A percentile compares a stretch with the other conserved stretches of the same genome.
Conservation (phyloP, 2,329 filamentous ascomycete species). For the Bipolaris oryzae region DNA sequence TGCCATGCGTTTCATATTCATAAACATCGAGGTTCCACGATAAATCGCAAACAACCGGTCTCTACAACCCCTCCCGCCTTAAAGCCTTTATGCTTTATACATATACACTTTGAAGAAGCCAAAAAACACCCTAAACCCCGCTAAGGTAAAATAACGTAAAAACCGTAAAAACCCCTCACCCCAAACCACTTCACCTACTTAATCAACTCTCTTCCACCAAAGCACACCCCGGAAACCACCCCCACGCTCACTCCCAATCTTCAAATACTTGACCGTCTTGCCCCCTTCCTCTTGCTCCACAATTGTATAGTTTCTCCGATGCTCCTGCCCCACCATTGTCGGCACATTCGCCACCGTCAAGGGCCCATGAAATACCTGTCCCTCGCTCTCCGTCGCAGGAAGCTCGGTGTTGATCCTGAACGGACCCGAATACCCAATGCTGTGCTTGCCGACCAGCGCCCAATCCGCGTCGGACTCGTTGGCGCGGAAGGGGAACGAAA, state of each 20-base stretch:
- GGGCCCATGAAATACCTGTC: conserved; percentile 38
- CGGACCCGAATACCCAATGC: conserved; percentile 36
- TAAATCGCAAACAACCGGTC: too few species aligned
- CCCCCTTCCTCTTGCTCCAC: conserved; percentile 21
- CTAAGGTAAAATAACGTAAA: too few species aligned
- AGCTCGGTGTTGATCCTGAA: conserved; percentile 22
- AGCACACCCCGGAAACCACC: conserved; percentile 29
- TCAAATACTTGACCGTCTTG: conserved; percentile 18
- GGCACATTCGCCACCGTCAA: conserved; percentile 35
- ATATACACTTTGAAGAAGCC: too few species aligned
- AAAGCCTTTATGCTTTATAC: too few species aligned
- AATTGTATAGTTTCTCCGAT: conserved; percentile 34
- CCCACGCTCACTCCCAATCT: conserved; percentile 33
- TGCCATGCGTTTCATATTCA: too few species aligned
- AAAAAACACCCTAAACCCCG: too few species aligned
- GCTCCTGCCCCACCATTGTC: conserved; percentile 27
- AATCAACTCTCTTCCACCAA: conserved; percentile 26
- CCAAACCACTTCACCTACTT: too few species aligned
- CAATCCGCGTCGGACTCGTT: conserved; percentile 34
- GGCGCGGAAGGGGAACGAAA: conserved; percentile 30
- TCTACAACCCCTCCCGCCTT: too few species aligned
- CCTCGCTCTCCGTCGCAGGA: conserved; percentile 23
- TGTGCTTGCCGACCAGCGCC: conserved; percentile 39
- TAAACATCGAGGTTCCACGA: too few species aligned
- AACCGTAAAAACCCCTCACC: too few species aligned